Evolutionary conservation across 305 asterid genomes (phyloP), one percentile per base, ranked within the genome.

Genomic region (Solanum hybrid): DNA sequence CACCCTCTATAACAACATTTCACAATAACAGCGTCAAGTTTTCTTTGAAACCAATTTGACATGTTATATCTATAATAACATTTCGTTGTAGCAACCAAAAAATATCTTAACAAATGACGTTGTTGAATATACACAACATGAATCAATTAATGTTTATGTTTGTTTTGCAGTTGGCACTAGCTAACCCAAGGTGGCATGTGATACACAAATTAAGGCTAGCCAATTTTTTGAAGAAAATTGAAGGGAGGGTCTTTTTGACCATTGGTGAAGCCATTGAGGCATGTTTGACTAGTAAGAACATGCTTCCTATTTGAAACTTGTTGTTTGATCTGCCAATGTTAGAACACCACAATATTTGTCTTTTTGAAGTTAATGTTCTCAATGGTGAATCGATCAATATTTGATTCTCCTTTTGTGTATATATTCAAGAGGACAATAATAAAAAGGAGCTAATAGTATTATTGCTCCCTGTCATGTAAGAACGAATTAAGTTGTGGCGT

Each of bases 171-270:
- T 89, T 92, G 57, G 92, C 92, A 12, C 72, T 92, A 24, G 84
- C 91, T 15, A 92, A 91, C 61, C 94, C 94, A 38, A 92, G 90
- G 87, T 92, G 93, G 94, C 90, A 90, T 81, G 94, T 92, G 14
- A 89, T 92, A 89, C 91, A 90, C 88, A 92, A 91, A 91, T 90
- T 90, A 81, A 91, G 83, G 91, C 24, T 92, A 83, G 38, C 90
- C 38, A 90, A 92, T 72, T 86, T 91, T 73, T 76, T 91, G 32
- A 79, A 79, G 89, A 92, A 89, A 88, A 76, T 92, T 81, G 91
- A 91, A 87, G 89, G 87, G 27, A 89, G 77, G 65, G 91, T 92
- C 76, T 92, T 80, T 57, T 32, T 91, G 80, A 90, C 91, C 31
- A 91, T 91, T 79, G 92, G 91, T 34, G 94, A 92, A 87, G 93